These are phyloP conservation scores for Ascocoryne sarcoides DNA, from an alignment of 2,329 filamentous ascomycete species.

Conservation along the genomic window DNA sequence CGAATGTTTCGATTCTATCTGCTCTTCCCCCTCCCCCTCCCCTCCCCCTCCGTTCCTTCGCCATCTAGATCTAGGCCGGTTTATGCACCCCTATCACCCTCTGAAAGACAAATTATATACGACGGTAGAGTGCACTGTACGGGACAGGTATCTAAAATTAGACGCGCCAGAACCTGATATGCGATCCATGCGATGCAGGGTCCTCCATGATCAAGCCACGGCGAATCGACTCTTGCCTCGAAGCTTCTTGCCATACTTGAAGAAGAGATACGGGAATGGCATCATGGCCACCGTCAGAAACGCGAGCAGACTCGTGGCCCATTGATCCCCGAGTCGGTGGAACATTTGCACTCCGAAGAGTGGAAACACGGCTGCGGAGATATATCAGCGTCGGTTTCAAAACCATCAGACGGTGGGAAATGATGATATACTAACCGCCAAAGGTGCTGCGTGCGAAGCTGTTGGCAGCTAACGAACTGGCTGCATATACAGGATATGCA, in stretches of 20 bases:
- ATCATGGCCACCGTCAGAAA: conserved; percentile 54
- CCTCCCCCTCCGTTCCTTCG: too few relatives aligned
- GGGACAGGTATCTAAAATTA: too few relatives aligned
- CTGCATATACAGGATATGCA: conserved; percentile 67
- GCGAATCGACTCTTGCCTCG: conserved; percentile 48
- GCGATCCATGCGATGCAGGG: not conserved
- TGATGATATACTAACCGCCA: conserved; percentile 35
- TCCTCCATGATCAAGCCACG: conserved; percentile 12
- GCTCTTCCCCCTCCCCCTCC: too few relatives aligned
- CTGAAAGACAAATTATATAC: too few relatives aligned
- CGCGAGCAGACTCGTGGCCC: conserved; percentile 55
- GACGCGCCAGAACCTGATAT: too few relatives aligned
- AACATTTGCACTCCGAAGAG: conserved; percentile 72
- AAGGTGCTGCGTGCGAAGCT: conserved; percentile 71
- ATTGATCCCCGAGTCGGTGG: conserved; percentile 56
- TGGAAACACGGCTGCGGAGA: conserved; percentile 56
- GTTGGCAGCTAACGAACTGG: conserved; percentile 74
- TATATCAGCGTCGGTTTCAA: conserved; percentile 14
- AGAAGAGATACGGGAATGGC: conserved; percentile 57
- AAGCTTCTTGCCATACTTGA: conserved; percentile 49
- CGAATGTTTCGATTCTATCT: too few relatives aligned
- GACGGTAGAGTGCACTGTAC: too few relatives aligned
- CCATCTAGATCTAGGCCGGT: too few relatives aligned
- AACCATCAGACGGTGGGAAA: not conserved
- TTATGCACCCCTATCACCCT: too few relatives aligned